A percentile compares a stretch with the other conserved stretches of the same genome.
These are phyloP conservation scores for Thalassia testudinum DNA, from an alignment of 116 monocot species.

Conservation along the genomic window DNA sequence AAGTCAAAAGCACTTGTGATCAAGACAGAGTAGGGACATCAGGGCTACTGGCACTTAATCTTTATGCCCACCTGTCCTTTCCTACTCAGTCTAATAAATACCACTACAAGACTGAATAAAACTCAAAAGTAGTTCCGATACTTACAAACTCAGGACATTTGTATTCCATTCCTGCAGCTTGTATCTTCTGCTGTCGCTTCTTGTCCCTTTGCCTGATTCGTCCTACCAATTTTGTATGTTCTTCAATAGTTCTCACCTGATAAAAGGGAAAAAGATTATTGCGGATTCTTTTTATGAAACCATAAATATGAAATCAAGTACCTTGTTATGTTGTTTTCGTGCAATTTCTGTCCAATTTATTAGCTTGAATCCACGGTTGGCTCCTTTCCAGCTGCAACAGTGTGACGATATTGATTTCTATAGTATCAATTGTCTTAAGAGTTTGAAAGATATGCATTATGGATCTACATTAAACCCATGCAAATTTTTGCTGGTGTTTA, in stretches of 20 bases:
- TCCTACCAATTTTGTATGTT: slow-evolving; percentile 51
- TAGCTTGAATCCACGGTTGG: slow-evolving; percentile 17
- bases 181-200: slow-evolving; percentile 48
- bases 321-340: slow-evolving; percentile 65
- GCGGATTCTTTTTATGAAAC: not conserved
- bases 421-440: too few relatives aligned
- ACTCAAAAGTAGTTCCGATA: slow-evolving; percentile 2
- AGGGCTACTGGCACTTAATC: too few relatives aligned
- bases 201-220: slow-evolving; percentile 53
- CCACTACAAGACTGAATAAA: too few relatives aligned
- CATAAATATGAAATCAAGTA: slow-evolving; percentile 1
- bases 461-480: too few relatives aligned
- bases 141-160: slow-evolving; percentile 84
- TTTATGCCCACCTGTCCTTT: too few relatives aligned
- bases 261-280: not conserved
- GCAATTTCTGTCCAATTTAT: slow-evolving; percentile 33
- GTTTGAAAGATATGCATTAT: too few relatives aligned
- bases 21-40: too few relatives aligned
- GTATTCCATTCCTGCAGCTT: slow-evolving; percentile 80
- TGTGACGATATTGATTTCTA: too few relatives aligned
- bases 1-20: too few relatives aligned
- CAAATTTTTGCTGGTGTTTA: too few relatives aligned
- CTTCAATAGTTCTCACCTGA: slow-evolving; percentile 60
- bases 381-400: slow-evolving; percentile 64
- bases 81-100: too few relatives aligned